Conservation (phyloP, 2,329 filamentous ascomycete species). For the Zymoseptoria pseudotritici region DNA sequence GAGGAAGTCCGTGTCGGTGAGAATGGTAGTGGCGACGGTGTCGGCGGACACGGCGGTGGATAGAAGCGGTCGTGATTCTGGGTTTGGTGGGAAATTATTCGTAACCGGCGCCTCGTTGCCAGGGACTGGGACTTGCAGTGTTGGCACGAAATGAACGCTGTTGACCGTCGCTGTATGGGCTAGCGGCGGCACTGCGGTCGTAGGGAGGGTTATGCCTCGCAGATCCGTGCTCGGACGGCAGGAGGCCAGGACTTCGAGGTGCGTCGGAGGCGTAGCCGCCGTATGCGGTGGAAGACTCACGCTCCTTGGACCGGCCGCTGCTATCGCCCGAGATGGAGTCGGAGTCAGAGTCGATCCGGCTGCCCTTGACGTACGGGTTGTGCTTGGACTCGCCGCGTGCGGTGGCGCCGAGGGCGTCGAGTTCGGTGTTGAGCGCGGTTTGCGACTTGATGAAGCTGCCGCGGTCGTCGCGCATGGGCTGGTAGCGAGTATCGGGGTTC, state of each 20-base stretch:
- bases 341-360: slow-evolving; percentile 64
- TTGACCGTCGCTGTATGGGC: slow-evolving; percentile 21
- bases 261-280: slow-evolving; percentile 27
- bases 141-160: slow-evolving; percentile 20
- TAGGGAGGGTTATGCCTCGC: slow-evolving; percentile 34
- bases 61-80: slow-evolving; percentile 8
- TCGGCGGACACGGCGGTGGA: slow-evolving; percentile 13
- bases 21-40: slow-evolving; percentile 15
- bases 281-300: slow-evolving; percentile 18
- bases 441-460: slow-evolving; percentile 97
- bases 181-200: slow-evolving; percentile 30
- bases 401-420: slow-evolving; percentile 82
- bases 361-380: slow-evolving; percentile 44
- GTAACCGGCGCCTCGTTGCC: slow-evolving; percentile 60
- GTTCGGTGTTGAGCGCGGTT: slow-evolving; percentile 76
- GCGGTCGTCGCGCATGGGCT: slow-evolving; percentile 92
- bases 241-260: slow-evolving; percentile 44
- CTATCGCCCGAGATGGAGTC: slow-evolving; percentile 59
- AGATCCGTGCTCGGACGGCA: slow-evolving; percentile 35
- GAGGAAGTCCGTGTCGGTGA: slow-evolving; percentile 8
- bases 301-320: slow-evolving; percentile 34
- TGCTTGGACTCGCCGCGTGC: slow-evolving; percentile 66
- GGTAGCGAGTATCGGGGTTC: slow-evolving; percentile 90
- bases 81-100: slow-evolving; percentile 37
- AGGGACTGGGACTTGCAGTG: slow-evolving; percentile 52